Percentiles rank a stretch among this genome's conserved stretches.
These are phyloP conservation scores for Hepatocystis sp. DNA, from an alignment of 169 alveolate species.

Conservation along the genomic window DNA sequence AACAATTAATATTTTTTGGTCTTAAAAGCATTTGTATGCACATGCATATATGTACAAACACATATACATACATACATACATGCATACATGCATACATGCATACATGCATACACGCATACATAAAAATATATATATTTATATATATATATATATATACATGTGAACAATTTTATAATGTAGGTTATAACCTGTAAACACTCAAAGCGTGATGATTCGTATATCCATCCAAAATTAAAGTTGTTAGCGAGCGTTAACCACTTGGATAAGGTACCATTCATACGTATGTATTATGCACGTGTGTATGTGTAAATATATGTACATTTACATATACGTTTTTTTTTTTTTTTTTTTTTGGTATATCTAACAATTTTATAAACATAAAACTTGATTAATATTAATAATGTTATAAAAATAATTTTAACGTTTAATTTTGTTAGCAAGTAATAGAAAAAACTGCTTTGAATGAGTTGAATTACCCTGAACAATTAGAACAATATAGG, in stretches of 20 bases:
- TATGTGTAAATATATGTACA: not conserved
- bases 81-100: not conserved
- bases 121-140: too few species aligned
- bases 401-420: too few species aligned
- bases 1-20: too few species aligned
- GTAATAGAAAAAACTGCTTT: slow-evolving; percentile 1
- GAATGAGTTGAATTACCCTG: slow-evolving; percentile 13
- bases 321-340: not conserved
- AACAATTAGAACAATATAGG: slow-evolving; percentile 54
- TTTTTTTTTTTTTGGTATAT: too few species aligned
- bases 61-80: not conserved
- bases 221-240: slow-evolving; percentile 37
- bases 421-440: too few species aligned
- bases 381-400: too few species aligned
- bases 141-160: too few species aligned
- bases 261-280: slow-evolving; percentile 65
- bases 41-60: not conserved
- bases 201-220: slow-evolving; percentile 20
- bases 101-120: not conserved
- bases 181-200: slow-evolving; percentile 49
- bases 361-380: too few species aligned
- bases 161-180: slow-evolving; percentile 13
- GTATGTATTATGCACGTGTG: too few species aligned
- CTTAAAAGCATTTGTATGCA: too few species aligned
- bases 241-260: slow-evolving; percentile 47